Conservation (phyloP, 1,139 yeast genomes). For the Diutina catenulata region DNA sequence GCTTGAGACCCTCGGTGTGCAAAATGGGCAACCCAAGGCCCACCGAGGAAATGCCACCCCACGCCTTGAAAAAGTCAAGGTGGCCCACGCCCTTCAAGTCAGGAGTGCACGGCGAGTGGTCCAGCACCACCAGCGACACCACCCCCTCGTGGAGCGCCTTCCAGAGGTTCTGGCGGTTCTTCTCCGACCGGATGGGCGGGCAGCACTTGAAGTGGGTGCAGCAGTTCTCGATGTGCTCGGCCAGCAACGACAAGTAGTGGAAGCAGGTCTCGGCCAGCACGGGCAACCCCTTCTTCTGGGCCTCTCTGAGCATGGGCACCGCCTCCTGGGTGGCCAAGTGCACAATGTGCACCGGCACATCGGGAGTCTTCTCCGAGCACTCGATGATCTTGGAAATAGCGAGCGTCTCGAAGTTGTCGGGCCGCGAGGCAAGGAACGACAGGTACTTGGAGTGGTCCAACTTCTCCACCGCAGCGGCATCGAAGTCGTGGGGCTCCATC, state of each 20-base stretch:
- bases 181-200: slow-evolving; percentile 78
- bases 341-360: slow-evolving; percentile 71
- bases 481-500: slow-evolving; percentile 40
- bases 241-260: slow-evolving; percentile 70
- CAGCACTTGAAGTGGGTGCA: slow-evolving; percentile 86
- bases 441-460: slow-evolving; percentile 61
- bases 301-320: slow-evolving; percentile 55
- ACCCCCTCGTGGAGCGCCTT: slow-evolving; percentile 51
- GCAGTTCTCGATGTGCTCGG: slow-evolving; percentile 66
- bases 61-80: slow-evolving; percentile 84
- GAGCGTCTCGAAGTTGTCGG: slow-evolving; percentile 75
- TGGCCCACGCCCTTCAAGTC: slow-evolving; percentile 68
- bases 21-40: slow-evolving; percentile 81
- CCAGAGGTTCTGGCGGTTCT: slow-evolving; percentile 67
- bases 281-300: slow-evolving; percentile 46
- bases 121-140: slow-evolving; percentile 83
- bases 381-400: slow-evolving; percentile 65
- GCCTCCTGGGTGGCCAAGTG: slow-evolving; percentile 84
- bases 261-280: slow-evolving; percentile 86
- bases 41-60: slow-evolving; percentile 97
- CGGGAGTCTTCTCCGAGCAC: slow-evolving; percentile 49
- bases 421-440: slow-evolving; percentile 73
- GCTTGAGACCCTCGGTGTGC: slow-evolving; percentile 58
- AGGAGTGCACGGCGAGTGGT: slow-evolving; percentile 94
- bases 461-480: slow-evolving; percentile 28